Conservation (phyloP, 2,329 filamentous ascomycete genomes). For the Paecilomyces dactylethromorphus region DNA sequence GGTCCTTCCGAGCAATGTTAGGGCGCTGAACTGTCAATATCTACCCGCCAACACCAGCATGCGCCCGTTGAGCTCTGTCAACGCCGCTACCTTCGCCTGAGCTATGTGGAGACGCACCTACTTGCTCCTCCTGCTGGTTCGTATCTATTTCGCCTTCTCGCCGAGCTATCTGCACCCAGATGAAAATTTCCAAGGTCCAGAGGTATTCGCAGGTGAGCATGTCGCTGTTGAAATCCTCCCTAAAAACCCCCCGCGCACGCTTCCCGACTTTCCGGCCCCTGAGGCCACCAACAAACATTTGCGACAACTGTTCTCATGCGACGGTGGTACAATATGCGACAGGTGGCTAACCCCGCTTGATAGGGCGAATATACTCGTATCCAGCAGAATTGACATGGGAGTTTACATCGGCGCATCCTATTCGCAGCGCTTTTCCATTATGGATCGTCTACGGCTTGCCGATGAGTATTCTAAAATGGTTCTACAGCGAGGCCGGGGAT, state of each 20-base stretch:
- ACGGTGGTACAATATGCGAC: not conserved
- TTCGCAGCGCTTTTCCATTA: conserved; percentile 93
- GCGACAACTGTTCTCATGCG: not conserved
- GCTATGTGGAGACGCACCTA: conserved; percentile 88
- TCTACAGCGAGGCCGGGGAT: conserved; percentile 78
- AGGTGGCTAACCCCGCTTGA: conserved; percentile 1
- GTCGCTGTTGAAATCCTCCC: not conserved
- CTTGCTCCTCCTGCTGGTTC: conserved; percentile 73
- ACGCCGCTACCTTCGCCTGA: conserved; percentile 2
- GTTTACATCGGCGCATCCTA: conserved; percentile 79
- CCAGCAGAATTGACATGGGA: conserved; percentile 91
- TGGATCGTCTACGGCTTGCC: conserved; percentile 93
- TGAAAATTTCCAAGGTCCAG: conserved; percentile 97
- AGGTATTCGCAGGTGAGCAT: conserved; percentile 84
- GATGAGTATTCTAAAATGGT: conserved; percentile 86
- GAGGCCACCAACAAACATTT: conserved; percentile 4
- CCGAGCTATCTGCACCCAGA: conserved; percentile 97
- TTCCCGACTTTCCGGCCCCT: not conserved
- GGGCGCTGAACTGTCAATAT: not conserved
- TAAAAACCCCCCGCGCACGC: not conserved
- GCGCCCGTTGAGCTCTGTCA: not conserved
- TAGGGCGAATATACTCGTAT: conserved; percentile 89
- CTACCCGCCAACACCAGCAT: conserved; percentile 8
- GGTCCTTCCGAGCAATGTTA: conserved; percentile 1
- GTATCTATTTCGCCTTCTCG: conserved; percentile 88